These are phyloP conservation scores for Aristolochia fimbriata DNA, from an alignment of 164 flowering plant species.

Conservation along the genomic window DNA sequence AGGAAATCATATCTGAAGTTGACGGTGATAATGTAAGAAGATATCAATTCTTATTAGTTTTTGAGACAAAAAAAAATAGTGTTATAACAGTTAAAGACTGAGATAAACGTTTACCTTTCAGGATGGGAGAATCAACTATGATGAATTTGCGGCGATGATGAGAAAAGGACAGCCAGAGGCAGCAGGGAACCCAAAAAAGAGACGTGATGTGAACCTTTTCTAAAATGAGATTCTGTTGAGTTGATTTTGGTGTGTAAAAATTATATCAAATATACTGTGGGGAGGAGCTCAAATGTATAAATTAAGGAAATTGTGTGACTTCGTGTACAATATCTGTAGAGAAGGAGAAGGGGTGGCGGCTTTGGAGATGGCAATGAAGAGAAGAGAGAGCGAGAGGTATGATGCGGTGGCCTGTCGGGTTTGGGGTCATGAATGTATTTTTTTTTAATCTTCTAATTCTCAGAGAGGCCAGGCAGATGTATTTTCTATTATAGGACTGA, in stretches of 20 bases:
- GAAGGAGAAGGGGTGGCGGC: background rate
- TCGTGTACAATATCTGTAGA: background rate
- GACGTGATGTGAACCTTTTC: constrained; percentile 38
- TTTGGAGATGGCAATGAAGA: background rate
- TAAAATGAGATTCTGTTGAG: background rate
- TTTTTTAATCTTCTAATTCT: too few species aligned
- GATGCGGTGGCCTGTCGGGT: too few species aligned
- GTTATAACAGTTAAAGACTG: background rate
- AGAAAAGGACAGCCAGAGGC: constrained; percentile 76
- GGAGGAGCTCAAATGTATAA: background rate
- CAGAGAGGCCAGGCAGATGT: too few species aligned
- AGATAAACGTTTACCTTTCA: constrained; percentile 11
- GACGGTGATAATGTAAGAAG: constrained; percentile 72
- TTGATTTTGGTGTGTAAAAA: background rate
- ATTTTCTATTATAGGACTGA: too few species aligned
- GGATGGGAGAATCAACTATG: constrained; percentile 83
- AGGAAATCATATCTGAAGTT: constrained; percentile 82
- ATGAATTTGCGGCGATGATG: constrained; percentile 89
- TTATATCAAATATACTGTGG: constrained; percentile 1
- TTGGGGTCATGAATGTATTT: too few species aligned
- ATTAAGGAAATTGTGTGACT: background rate
- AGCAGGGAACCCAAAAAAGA: constrained; percentile 39
- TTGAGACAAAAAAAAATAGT: too few species aligned
- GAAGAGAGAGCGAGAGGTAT: background rate
- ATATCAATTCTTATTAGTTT: background rate